Conservation (phyloP, 192 early-diverging fungal species). For the Jimgerdemannia flammicorona region DNA sequence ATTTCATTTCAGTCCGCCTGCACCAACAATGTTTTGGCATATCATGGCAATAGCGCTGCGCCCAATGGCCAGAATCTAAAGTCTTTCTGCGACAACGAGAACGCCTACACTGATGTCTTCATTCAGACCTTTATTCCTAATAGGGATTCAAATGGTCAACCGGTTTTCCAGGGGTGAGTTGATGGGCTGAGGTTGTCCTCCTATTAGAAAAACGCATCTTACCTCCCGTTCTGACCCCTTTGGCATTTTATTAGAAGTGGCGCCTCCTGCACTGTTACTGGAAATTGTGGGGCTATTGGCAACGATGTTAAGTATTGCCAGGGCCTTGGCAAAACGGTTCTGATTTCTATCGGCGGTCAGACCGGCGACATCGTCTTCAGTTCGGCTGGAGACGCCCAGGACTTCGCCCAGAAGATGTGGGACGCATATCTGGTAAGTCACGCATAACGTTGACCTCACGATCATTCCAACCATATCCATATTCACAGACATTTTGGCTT, state of each 20-base stretch:
- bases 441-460: background rate
- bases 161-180: background rate
- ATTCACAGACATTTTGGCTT: background rate
- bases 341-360: constrained; percentile 57
- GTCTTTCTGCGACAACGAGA: background rate
- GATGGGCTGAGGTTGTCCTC: background rate
- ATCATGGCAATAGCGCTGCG: background rate
- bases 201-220: too few species aligned
- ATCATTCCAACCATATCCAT: too few species aligned
- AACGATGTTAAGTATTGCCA: constrained; percentile 58
- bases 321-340: constrained; percentile 45
- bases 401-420: background rate
- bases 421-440: background rate
- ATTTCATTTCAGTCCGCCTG: background rate
- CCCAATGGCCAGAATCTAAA: background rate
- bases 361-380: constrained; percentile 23
- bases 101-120: background rate
- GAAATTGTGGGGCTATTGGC: constrained; percentile 46
- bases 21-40: background rate
- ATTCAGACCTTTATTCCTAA: background rate
- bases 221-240: background rate
- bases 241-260: background rate
- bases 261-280: background rate
- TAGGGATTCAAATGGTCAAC: background rate
- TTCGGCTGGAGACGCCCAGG: background rate